Evolutionary conservation across 345 rosid genomes (phyloP).

Genomic region (Streptanthus diversifolius): DNA sequence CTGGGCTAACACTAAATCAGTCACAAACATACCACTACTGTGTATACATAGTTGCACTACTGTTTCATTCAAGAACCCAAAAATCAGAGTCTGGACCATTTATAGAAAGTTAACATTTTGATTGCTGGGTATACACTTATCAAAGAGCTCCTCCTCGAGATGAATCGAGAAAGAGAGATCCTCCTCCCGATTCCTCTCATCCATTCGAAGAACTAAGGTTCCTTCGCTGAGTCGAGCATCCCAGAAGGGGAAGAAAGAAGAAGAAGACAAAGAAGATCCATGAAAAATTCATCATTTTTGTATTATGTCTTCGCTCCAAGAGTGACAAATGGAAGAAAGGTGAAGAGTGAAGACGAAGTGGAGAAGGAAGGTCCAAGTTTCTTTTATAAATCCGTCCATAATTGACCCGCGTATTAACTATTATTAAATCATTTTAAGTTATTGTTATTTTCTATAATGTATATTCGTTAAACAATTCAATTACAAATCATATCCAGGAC

Average conservation of each 20-base stretch:
- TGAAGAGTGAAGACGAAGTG: background rate
- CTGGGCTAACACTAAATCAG: background rate
- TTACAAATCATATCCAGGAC: background rate
- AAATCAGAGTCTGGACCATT: background rate
- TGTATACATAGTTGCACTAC: background rate
- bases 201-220: slow-evolving; percentile 60
- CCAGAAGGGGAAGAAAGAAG: slow-evolving; percentile 9
- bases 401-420: background rate
- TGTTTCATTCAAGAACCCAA: background rate
- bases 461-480: too few relatives aligned
- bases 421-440: background rate
- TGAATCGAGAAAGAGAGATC: slow-evolving; percentile 10
- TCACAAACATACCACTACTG: background rate
- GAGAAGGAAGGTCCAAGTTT: background rate
- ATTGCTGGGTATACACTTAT: background rate
- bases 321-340: background rate
- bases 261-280: background rate
- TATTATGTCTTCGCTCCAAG: background rate
- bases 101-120: background rate
- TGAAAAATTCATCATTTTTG: slow-evolving; percentile 7
- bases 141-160: background rate
- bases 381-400: background rate
- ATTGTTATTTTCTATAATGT: background rate
- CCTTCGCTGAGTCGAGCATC: slow-evolving; percentile 46
- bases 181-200: slow-evolving; percentile 54